Percentiles rank a stretch among this genome's conserved stretches.
These are phyloP conservation scores for Boletus speciosus DNA, from an alignment of 768 basidiomycete species.

Conservation along the genomic window DNA sequence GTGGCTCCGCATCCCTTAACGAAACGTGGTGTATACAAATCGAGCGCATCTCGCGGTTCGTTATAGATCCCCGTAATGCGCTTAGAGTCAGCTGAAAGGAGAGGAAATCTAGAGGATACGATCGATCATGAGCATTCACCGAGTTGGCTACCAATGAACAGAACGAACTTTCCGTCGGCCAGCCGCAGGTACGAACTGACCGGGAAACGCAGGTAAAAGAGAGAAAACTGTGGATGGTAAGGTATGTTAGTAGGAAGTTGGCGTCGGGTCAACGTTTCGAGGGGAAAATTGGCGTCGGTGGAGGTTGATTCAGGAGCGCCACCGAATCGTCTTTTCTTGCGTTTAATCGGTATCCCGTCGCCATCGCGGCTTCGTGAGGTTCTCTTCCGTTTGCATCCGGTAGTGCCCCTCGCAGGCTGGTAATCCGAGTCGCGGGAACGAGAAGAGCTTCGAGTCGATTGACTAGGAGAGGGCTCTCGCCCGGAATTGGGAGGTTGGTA, in stretches of 20 bases:
- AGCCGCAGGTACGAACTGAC: conserved; percentile 52
- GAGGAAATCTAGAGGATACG: conserved; percentile 14
- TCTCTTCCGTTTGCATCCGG: conserved; percentile 19
- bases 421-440: conserved; percentile 3
- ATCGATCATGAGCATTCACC: neutral
- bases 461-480: neutral
- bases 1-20: conserved; percentile 63
- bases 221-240: conserved; percentile 47
- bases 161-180: conserved; percentile 38
- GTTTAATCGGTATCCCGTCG: conserved; percentile 4
- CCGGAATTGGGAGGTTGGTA: neutral
- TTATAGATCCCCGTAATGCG: conserved; percentile 50
- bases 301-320: neutral
- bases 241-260: conserved; percentile 50
- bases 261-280: conserved; percentile 31
- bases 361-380: conserved; percentile 5
- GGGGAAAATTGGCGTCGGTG: neutral
- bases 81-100: conserved; percentile 15
- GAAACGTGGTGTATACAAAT: conserved; percentile 78
- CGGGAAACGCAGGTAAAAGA: conserved; percentile 71
- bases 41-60: conserved; percentile 53
- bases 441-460: conserved; percentile 3
- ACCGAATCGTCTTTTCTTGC: conserved; percentile 9
- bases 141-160: neutral
- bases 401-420: conserved; percentile 16